Conservation (phyloP, 345 rosid genomes). For the Citrus trifoliata region DNA sequence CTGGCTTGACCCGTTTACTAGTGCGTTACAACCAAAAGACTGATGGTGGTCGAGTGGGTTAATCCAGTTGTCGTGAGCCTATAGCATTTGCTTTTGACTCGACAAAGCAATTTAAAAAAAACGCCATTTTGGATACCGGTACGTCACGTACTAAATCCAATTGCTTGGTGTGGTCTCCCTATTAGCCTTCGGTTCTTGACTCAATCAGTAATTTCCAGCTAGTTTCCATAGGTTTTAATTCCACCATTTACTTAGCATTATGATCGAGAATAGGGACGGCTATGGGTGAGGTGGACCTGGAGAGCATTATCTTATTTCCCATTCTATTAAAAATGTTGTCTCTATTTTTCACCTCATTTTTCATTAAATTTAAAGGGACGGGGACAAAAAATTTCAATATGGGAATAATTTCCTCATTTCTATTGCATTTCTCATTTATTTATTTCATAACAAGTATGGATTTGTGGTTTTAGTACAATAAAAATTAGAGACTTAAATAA, state of each 20-base stretch:
- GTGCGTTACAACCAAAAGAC: slow-evolving; percentile 26
- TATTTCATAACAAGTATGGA: too few relatives aligned
- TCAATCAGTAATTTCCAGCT: not conserved
- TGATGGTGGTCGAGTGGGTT: not conserved
- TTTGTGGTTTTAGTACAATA: too few relatives aligned
- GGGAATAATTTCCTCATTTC: accelerated
- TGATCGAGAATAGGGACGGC: too few relatives aligned
- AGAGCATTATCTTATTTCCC: accelerated
- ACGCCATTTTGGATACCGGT: not conserved
- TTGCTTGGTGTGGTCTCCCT: slow-evolving; percentile 15
- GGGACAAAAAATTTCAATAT: accelerated
- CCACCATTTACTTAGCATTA: not conserved
- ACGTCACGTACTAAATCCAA: not conserved
- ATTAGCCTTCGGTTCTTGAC: slow-evolving; percentile 2
- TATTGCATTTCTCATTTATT: too few relatives aligned
- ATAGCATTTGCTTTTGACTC: too few relatives aligned
- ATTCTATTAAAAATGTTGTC: too few relatives aligned
- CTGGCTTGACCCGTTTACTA: too few relatives aligned
- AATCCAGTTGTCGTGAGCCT: too few relatives aligned
- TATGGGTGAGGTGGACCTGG: accelerated
- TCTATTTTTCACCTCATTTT: accelerated
- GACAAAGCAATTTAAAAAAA: too few relatives aligned
- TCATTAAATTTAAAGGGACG: accelerated
- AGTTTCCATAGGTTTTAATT: not conserved
- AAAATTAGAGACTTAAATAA: too few relatives aligned